Conservation (phyloP, 805 yeast genomes). For the Trichomonascus vanleenenianus region DNA sequence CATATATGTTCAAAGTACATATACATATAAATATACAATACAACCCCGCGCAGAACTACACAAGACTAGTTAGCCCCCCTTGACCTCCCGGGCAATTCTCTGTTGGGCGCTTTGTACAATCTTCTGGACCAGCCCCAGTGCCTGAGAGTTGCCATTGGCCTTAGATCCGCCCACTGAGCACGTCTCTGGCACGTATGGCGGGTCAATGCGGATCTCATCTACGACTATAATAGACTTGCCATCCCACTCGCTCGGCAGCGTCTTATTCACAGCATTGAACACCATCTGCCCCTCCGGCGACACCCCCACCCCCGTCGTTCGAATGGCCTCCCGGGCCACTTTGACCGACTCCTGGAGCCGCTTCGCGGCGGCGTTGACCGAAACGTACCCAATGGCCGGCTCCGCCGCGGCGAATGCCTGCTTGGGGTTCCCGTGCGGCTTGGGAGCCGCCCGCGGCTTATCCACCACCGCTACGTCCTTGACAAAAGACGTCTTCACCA, state of each 20-base stretch:
- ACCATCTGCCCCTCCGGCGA: conserved; percentile 37
- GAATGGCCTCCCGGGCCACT: conserved; percentile 19
- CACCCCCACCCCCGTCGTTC: conserved; percentile 30
- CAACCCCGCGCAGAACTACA: too few species aligned
- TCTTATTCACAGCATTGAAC: conserved; percentile 38
- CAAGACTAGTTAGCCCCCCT: conserved; percentile 57
- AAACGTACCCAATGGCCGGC: conserved; percentile 30
- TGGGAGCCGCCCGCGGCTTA: conserved; percentile 27
- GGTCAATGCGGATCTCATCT: conserved; percentile 38
- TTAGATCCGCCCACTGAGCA: conserved; percentile 16
- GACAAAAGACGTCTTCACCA: conserved; percentile 51
- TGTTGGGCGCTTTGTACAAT: conserved; percentile 46
- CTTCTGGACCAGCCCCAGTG: conserved; percentile 37
- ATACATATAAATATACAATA: neutral
- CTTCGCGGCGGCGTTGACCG: conserved; percentile 24
- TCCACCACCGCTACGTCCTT: conserved; percentile 43
- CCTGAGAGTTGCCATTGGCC: conserved; percentile 26
- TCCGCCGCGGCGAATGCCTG: conserved; percentile 27
- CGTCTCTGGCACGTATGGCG: conserved; percentile 35
- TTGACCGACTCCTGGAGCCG: conserved; percentile 23
- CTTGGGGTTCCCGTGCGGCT: conserved; percentile 1
- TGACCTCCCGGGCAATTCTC: conserved; percentile 36
- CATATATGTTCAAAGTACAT: too few species aligned
- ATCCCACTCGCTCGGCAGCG: conserved; percentile 40
- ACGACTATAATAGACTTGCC: conserved; percentile 38